phyloP scores from a whole-genome alignment of 495 filamentous ascomycete species.

The Aspergillus egyptiacus region DNA sequence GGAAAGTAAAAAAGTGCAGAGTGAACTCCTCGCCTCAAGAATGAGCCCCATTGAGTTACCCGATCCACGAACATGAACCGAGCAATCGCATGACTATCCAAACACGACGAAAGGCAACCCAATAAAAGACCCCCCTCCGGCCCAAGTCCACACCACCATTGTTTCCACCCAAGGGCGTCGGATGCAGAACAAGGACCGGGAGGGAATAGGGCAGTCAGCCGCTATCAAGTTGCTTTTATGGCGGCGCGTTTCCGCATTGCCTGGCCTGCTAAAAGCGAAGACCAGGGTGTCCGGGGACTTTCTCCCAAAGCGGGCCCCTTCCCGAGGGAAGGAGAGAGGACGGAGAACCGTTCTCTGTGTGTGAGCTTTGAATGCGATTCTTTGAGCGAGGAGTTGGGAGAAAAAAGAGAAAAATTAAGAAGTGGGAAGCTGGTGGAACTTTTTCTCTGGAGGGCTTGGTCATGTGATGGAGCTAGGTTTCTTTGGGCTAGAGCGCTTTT shows the following conservation, averaged over 20 bases:
- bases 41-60: conserved; percentile 99
- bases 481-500: conserved; percentile 7
- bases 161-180: conserved; percentile 39
- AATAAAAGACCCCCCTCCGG: conserved; percentile 38
- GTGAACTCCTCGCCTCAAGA: conserved; percentile 94
- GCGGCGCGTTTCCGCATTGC: conserved; percentile 94
- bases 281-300: conserved; percentile 98
- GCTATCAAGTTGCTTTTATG: conserved; percentile 92
- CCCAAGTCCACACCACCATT: conserved; percentile 39
- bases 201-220: conserved; percentile 54
- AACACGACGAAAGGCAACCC: conserved; percentile 78
- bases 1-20: conserved; percentile 40
- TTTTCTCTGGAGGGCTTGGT: conserved; percentile 22
- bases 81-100: conserved; percentile 99
- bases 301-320: conserved; percentile 83
- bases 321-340: conserved; percentile 26
- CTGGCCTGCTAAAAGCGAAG: conserved; percentile 34
- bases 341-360: conserved; percentile 60
- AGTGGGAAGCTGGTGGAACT: conserved; percentile 8
- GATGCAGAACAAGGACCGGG: conserved; percentile 25
- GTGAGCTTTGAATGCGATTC: conserved; percentile 99
- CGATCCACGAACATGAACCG: conserved; percentile 26
- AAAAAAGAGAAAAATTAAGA: conserved; percentile 28
- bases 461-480: conserved; percentile 23
- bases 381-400: conserved; percentile 85